Percentiles rank a stretch among this genome's conserved stretches.
Conservation (phyloP, 2,329 filamentous ascomycete species). For the Alternaria angustiovoidea region DNA sequence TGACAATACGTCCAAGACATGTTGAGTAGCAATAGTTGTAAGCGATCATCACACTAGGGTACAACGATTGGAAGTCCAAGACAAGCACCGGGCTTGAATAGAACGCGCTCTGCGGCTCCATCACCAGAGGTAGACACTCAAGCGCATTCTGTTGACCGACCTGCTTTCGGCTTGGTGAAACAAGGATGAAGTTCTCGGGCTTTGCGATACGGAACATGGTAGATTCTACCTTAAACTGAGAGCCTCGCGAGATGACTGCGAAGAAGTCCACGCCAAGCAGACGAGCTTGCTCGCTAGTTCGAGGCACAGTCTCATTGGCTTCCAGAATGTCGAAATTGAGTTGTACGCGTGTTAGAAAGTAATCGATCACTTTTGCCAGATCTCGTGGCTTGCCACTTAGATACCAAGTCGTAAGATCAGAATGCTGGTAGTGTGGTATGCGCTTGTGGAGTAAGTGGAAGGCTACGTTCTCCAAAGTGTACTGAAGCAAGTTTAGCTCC, state of each 20-base stretch:
- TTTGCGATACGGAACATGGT: constrained; percentile 99
- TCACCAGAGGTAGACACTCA: constrained; percentile 92
- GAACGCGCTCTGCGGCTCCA: constrained; percentile 96
- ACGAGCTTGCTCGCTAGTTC: constrained; percentile 93
- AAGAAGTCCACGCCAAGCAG: constrained; percentile 96
- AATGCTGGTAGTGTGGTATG: constrained; percentile 85
- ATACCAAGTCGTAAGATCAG: constrained; percentile 84
- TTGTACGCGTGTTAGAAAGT: constrained; percentile 78
- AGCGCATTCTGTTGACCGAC: constrained; percentile 93
- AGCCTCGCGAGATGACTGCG: constrained; percentile 92
- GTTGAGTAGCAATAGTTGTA: constrained; percentile 99
- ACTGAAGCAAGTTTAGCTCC: constrained; percentile 91
- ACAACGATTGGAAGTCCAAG: constrained; percentile 93
- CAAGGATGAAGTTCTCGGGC: constrained; percentile 89
- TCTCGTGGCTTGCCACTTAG: constrained; percentile 72
- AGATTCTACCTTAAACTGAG: constrained; percentile 98
- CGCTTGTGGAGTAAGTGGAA: constrained; percentile 89
- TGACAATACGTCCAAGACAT: constrained; percentile 83
- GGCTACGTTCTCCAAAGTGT: constrained; percentile 94
- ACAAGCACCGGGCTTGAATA: constrained; percentile 91
- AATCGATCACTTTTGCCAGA: constrained; percentile 76
- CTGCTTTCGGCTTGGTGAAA: constrained; percentile 90
- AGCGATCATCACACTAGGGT: constrained; percentile 98
- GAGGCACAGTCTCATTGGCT: constrained; percentile 83
- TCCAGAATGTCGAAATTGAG: constrained; percentile 92